Base-by-base conservation (phyloP, 2,329 filamentous ascomycete genomes). In the Hypoxylon sp. region DNA sequence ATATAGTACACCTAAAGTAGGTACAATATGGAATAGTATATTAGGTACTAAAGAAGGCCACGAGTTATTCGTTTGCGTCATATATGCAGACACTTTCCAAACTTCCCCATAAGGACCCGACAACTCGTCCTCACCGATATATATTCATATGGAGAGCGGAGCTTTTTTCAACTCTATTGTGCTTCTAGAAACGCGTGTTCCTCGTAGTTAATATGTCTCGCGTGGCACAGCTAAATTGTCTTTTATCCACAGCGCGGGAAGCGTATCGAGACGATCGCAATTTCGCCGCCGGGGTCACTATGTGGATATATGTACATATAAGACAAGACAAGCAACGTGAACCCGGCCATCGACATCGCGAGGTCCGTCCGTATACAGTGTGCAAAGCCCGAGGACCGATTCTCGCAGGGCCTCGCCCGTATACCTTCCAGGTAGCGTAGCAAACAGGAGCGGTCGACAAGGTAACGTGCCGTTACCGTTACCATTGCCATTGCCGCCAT, bases 261-360 rank as follows among this genome's bases (percentile, higher is more conserved):
- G 35, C 27, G 17, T 32, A 51, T 51, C 51, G 44, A 39, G 66
- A 47, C 63, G 66, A 69, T 71, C 69, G 52, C 53, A 71, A 71
- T 69, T 51, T 69, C 54, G 51, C 39, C 29, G 27, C 29, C 37
- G 44, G 47, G 48, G 31, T 48, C 42, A 50, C 51, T 53, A 42
- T 17, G 60, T 55, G 50, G 39, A 52, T 42, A 54, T 55, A 39
- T 55, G 11, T 31, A 31, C 29, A 31, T 31, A 32, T 8, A 10
- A 32, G 31, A 11, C 11, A 68, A 57, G 56, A 46, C 56, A 66
- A 68, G 55, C 52, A 67, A 39, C 65, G 27, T 37, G 24, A 62
- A 62, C 51, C 55, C 32, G 39, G 56, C 31, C 53, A n/a, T 62
- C 31, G 31, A 62, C 50, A 56, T 66, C 63, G 17, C 19, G 54